Conservation (phyloP, 768 basidiomycete species). For the Leccinum subgranulosum region DNA sequence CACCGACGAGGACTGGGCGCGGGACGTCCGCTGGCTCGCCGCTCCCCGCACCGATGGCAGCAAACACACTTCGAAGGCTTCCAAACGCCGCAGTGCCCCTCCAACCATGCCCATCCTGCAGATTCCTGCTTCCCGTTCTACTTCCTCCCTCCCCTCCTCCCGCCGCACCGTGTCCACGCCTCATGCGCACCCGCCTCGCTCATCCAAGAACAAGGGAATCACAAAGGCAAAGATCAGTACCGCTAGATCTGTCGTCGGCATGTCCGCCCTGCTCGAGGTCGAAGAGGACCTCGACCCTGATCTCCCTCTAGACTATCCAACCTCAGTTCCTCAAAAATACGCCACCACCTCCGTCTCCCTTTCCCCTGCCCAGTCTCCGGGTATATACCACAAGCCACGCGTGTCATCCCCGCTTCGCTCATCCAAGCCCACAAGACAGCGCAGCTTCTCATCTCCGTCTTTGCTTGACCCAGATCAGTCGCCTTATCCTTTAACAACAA, state of each 20-base stretch:
- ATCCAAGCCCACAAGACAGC: constrained; percentile 26
- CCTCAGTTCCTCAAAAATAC: constrained; percentile 16
- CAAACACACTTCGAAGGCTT: constrained; percentile 20
- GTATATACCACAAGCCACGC: constrained; percentile 17
- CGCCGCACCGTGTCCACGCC: constrained; percentile 10
- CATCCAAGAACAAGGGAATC: constrained; percentile 26
- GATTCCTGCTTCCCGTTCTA: constrained; percentile 19
- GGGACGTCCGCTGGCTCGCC: constrained; percentile 64
- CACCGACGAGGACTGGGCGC: constrained; percentile 63
- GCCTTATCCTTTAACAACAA: background rate
- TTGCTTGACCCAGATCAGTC: constrained; percentile 3
- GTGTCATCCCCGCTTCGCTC: constrained; percentile 24
- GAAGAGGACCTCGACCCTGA: constrained; percentile 42
- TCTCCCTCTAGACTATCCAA: background rate
- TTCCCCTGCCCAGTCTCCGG: constrained; percentile 7
- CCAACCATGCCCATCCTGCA: background rate
- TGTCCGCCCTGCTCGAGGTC: constrained; percentile 52
- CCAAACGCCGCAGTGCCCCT: constrained; percentile 20
- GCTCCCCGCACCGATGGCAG: constrained; percentile 27
- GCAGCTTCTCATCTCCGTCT: constrained; percentile 31
- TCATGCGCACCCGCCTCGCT: constrained; percentile 17
- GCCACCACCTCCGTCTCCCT: constrained; percentile 8
- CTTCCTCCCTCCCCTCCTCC: constrained; percentile 18
- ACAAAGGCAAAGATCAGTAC: constrained; percentile 31
- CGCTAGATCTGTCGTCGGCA: constrained; percentile 47